A percentile compares a stretch with the other conserved stretches of the same genome.
These are phyloP conservation scores for Dothistroma septosporum DNA, from an alignment of 2,329 filamentous ascomycete species.

Conservation along the genomic window DNA sequence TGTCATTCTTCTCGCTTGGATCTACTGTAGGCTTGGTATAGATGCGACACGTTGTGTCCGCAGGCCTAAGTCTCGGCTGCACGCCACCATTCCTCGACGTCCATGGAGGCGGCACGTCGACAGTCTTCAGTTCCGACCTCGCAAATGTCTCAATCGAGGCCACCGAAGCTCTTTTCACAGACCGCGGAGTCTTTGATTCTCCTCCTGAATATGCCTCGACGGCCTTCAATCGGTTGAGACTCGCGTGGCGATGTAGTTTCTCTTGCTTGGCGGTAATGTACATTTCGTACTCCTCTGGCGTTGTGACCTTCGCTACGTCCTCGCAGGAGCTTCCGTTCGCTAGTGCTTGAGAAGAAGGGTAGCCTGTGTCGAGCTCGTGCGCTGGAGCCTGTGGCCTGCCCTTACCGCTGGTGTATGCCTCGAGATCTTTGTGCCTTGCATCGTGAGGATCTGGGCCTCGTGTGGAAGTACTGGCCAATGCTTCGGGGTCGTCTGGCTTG, in stretches of 20 bases:
- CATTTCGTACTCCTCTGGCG: constrained; percentile 21
- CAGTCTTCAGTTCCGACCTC: constrained; percentile 30
- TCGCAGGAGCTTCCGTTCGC: background rate
- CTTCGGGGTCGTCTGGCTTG: background rate
- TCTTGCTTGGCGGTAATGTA: constrained; percentile 11
- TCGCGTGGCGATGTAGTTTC: background rate
- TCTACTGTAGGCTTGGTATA: background rate
- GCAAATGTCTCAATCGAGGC: constrained; percentile 34
- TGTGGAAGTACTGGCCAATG: background rate
- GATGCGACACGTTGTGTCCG: background rate
- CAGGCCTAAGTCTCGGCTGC: background rate
- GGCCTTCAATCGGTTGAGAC: background rate
- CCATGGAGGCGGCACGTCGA: constrained; percentile 25
- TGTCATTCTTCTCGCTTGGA: background rate
- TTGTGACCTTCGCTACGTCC: constrained; percentile 8
- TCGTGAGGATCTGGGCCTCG: background rate
- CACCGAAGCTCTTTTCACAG: constrained; percentile 32
- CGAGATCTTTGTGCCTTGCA: background rate
- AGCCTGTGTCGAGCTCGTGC: background rate
- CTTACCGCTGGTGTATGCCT: background rate
- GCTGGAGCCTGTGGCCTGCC: background rate
- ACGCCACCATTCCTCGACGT: background rate
- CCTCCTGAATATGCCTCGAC: background rate
- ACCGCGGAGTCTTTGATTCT: background rate
- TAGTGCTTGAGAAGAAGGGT: background rate